Conservation (phyloP, 139 green algal species). For the Coelastrella sp. region DNA sequence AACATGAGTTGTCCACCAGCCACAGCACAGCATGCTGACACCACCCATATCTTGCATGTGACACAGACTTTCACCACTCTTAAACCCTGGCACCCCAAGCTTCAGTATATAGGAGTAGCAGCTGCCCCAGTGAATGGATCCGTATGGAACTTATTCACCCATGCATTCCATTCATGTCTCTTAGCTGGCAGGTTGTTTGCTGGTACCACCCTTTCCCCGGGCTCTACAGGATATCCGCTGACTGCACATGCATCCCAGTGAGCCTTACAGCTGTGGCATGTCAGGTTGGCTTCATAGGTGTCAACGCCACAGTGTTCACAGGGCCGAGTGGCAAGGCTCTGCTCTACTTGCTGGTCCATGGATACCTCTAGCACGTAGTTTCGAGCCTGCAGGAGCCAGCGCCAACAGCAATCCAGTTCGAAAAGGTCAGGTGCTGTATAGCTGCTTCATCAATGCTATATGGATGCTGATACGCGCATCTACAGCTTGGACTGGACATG, state of each 20-base stretch:
- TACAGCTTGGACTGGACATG: too few relatives aligned
- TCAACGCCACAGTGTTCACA: constrained; percentile 77
- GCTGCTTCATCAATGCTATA: too few relatives aligned
- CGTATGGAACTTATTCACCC: constrained; percentile 64
- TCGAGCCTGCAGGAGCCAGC: constrained; percentile 59
- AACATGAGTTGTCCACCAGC: too few relatives aligned
- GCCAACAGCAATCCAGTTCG: too few relatives aligned
- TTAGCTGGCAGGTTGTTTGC: constrained; percentile 63
- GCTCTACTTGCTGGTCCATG: constrained; percentile 80
- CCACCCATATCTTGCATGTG: too few relatives aligned
- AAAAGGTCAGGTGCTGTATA: too few relatives aligned
- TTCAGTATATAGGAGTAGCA: constrained; percentile 66
- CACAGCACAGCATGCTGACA: too few relatives aligned
- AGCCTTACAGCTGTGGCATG: constrained; percentile 76
- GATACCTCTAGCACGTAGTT: constrained; percentile 78
- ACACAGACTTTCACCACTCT: too few relatives aligned
- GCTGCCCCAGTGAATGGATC: constrained; percentile 70
- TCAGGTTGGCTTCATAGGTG: constrained; percentile 76
- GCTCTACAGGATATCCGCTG: constrained; percentile 74
- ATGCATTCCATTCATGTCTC: constrained; percentile 75
- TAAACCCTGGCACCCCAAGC: too few relatives aligned
- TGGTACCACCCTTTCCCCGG: constrained; percentile 60
- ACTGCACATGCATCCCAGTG: constrained; percentile 69
- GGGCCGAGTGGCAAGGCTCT: constrained; percentile 58
- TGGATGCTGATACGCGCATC: too few relatives aligned